A percentile compares a stretch with the other conserved stretches of the same genome.
These are phyloP conservation scores for Botrytis cinerea DNA, from an alignment of 2,329 filamentous ascomycete genomes.

Conservation along the genomic window DNA sequence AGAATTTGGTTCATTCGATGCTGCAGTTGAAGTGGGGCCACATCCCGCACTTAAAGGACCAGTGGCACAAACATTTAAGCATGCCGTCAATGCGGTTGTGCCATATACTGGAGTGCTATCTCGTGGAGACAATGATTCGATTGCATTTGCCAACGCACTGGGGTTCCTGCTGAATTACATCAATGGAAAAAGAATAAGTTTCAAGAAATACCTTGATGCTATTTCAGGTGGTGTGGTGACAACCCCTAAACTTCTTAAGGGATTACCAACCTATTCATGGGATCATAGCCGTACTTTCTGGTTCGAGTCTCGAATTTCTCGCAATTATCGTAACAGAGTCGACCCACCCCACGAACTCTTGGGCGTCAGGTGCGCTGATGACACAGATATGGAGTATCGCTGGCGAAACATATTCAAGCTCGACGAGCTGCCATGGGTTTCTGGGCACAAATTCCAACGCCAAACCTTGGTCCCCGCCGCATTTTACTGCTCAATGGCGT, in stretches of 20 bases:
- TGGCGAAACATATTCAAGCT: slow-evolving; percentile 40
- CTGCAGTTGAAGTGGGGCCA: slow-evolving; percentile 27
- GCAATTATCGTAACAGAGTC: slow-evolving; percentile 48
- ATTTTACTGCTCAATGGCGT: slow-evolving; percentile 39
- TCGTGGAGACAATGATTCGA: slow-evolving; percentile 17
- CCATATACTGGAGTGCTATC: slow-evolving; percentile 11
- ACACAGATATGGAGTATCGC: slow-evolving; percentile 28
- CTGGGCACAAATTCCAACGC: slow-evolving; percentile 36
- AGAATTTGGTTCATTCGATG: slow-evolving; percentile 1
- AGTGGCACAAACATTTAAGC: slow-evolving; percentile 3
- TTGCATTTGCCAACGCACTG: background rate
- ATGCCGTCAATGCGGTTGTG: background rate
- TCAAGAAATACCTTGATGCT: slow-evolving; percentile 15
- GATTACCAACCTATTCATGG: slow-evolving; percentile 56
- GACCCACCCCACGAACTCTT: slow-evolving; percentile 46
- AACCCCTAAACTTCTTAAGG: slow-evolving; percentile 39
- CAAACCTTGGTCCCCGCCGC: slow-evolving; percentile 39
- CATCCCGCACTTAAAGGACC: slow-evolving; percentile 27
- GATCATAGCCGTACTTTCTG: slow-evolving; percentile 54
- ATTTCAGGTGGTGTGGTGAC: background rate
- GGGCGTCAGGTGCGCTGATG: slow-evolving; percentile 34
- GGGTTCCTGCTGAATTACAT: slow-evolving; percentile 13
- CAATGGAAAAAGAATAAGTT: background rate
- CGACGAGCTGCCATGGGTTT: slow-evolving; percentile 39
- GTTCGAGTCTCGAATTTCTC: slow-evolving; percentile 53